phyloP scores from a whole-genome alignment of 768 basidiomycete genomes.

The Rubroboletus satanas region DNA sequence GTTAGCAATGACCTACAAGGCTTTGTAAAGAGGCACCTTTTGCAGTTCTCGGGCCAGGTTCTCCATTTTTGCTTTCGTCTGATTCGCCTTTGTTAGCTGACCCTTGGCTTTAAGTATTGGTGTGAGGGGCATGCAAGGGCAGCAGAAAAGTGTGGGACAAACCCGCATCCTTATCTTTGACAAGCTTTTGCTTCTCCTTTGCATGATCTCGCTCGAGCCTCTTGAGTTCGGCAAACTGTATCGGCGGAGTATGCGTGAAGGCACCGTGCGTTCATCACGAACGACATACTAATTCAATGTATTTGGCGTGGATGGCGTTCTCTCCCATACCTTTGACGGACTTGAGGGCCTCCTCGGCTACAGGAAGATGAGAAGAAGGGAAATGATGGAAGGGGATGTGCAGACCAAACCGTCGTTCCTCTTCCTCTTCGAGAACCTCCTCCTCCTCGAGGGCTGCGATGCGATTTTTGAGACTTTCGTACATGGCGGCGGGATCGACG shows the following conservation, averaged over 20 bases:
- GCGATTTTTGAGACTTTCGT: slow-evolving; percentile 82
- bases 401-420: slow-evolving; percentile 74
- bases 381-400: slow-evolving; percentile 8
- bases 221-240: slow-evolving; percentile 84
- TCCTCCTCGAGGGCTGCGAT: slow-evolving; percentile 90
- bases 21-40: slow-evolving; percentile 50
- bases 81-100: slow-evolving; percentile 83
- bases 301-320: slow-evolving; percentile 79
- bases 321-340: slow-evolving; percentile 80
- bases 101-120: slow-evolving; percentile 56
- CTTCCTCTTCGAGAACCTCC: slow-evolving; percentile 82
- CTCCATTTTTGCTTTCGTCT: slow-evolving; percentile 87
- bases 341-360: slow-evolving; percentile 87
- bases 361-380: slow-evolving; percentile 13
- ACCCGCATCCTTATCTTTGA: slow-evolving; percentile 91
- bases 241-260: slow-evolving; percentile 23
- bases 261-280: slow-evolving; percentile 15
- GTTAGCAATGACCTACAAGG: slow-evolving; percentile 16
- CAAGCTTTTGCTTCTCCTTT: slow-evolving; percentile 87
- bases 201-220: slow-evolving; percentile 83
- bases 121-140: slow-evolving; percentile 14
- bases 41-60: slow-evolving; percentile 85
- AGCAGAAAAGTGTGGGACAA: slow-evolving; percentile 15
- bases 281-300: slow-evolving; percentile 75
- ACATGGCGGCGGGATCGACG: slow-evolving; percentile 82